These are phyloP conservation scores for Athelia sp. DNA, from an alignment of 1,284 basidiomycete species.

Conservation along the genomic window DNA sequence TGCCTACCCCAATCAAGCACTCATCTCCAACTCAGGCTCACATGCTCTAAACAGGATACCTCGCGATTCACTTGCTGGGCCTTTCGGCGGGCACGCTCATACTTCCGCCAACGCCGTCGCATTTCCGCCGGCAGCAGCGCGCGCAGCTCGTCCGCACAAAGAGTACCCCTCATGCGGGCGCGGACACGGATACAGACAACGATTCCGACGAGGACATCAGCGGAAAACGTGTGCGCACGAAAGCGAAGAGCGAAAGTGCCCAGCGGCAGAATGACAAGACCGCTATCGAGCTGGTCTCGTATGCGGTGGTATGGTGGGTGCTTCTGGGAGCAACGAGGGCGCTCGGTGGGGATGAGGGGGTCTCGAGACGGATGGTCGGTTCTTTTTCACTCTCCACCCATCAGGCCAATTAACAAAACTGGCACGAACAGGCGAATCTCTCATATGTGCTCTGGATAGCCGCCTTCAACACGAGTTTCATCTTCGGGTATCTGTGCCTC, in stretches of 20 bases:
- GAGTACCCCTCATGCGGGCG: not conserved
- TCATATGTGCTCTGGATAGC: constrained; percentile 88
- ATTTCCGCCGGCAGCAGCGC: constrained; percentile 51
- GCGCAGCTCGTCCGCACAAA: constrained; percentile 2
- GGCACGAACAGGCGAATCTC: constrained; percentile 66
- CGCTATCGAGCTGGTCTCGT: constrained; percentile 72
- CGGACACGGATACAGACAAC: constrained; percentile 11
- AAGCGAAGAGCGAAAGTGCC: constrained; percentile 10
- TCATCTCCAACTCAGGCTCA: constrained; percentile 2
- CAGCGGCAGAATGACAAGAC: constrained; percentile 64
- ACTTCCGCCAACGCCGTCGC: constrained; percentile 72
- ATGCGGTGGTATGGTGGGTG: constrained; percentile 77
- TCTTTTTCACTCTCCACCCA: constrained; percentile 6
- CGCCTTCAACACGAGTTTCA: constrained; percentile 86
- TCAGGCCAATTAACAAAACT: not conserved
- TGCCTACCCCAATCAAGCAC: constrained; percentile 9
- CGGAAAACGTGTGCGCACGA: not conserved
- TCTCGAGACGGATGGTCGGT: constrained; percentile 77
- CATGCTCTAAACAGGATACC: constrained; percentile 88
- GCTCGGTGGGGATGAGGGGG: constrained; percentile 37
- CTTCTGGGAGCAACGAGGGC: constrained; percentile 40
- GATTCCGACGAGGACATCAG: constrained; percentile 6
- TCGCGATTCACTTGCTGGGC: constrained; percentile 86
- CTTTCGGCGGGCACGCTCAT: constrained; percentile 79
- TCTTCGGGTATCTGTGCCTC: constrained; percentile 77